phyloP scores from a whole-genome alignment of 371 early-diverging fungal species.

The Mortierella sp. region DNA sequence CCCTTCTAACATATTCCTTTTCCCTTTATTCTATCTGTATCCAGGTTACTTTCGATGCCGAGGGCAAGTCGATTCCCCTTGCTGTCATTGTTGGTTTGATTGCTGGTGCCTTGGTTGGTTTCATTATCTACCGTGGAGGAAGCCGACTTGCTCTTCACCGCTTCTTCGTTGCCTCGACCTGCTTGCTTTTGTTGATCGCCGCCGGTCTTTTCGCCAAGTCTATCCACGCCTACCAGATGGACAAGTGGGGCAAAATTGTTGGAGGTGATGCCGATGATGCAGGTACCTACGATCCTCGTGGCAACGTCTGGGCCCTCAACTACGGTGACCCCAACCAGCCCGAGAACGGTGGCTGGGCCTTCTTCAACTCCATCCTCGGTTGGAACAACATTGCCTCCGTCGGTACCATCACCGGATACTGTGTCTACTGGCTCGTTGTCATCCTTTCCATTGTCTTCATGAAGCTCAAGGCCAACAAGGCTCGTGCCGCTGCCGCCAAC shows the following conservation, averaged over 20 bases:
- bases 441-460: conserved; percentile 63
- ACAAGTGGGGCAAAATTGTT: conserved; percentile 65
- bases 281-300: conserved; percentile 61
- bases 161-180: conserved; percentile 82
- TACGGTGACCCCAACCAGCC: conserved; percentile 67
- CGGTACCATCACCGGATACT: conserved; percentile 79
- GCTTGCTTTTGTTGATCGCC: conserved; percentile 81
- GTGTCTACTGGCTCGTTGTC: conserved; percentile 79
- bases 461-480: conserved; percentile 60
- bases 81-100: conserved; percentile 81
- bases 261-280: conserved; percentile 68
- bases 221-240: conserved; percentile 58
- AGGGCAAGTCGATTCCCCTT: conserved; percentile 81
- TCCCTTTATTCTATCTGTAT: conserved; percentile 22
- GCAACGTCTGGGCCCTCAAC: conserved; percentile 64
- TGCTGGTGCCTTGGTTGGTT: conserved; percentile 78
- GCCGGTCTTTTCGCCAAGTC: conserved; percentile 79
- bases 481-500: conserved; percentile 25
- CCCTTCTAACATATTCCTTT: not conserved
- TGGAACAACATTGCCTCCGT: conserved; percentile 84
- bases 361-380: conserved; percentile 82
- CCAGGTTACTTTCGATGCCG: conserved; percentile 75
- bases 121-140: conserved; percentile 79
- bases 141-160: conserved; percentile 74
- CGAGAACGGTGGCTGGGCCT: conserved; percentile 71